Evolutionary conservation across 129 eudicot species (phyloP).

Genomic region (Erigeron canadensis): DNA sequence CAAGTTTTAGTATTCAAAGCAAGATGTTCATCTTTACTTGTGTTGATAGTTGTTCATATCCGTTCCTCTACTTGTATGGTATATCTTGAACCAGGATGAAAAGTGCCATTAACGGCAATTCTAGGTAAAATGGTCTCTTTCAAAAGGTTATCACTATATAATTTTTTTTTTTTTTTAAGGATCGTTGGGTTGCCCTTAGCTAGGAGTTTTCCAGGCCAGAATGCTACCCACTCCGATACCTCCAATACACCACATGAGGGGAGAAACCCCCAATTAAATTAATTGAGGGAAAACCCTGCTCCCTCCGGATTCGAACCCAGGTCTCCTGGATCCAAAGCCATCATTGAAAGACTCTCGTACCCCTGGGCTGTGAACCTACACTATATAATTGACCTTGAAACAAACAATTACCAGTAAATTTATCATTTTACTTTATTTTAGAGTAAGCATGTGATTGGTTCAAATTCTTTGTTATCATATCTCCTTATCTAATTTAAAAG

Average conservation of each 20-base stretch:
- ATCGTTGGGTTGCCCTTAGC: no score
- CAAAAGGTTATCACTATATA: neutral
- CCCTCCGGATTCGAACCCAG: no score
- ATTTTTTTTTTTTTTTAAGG: no score
- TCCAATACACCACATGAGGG: no score
- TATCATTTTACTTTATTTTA: neutral
- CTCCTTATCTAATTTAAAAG: neutral
- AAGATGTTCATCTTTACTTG: slow-evolving; percentile 7
- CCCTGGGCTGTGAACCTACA: no score
- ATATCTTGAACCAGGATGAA: no score
- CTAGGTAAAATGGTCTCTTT: neutral
- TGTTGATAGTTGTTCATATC: neutral
- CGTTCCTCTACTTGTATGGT: neutral
- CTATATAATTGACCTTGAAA: neutral
- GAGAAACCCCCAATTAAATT: no score
- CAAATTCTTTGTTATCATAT: slow-evolving; percentile 7
- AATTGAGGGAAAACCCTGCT: no score
- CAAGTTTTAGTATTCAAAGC: slow-evolving; percentile 4
- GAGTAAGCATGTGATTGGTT: slow-evolving; percentile 8
- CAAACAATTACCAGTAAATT: slow-evolving; percentile 13
- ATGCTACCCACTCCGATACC: no score
- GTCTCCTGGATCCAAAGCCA: no score
- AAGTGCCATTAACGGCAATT: neutral
- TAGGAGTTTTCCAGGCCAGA: no score
- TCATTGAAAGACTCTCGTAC: no score